Percentiles rank a stretch among this genome's conserved stretches.
phyloP scores from a whole-genome alignment of 192 early-diverging fungal species.

The Lobosporangium transversale region DNA sequence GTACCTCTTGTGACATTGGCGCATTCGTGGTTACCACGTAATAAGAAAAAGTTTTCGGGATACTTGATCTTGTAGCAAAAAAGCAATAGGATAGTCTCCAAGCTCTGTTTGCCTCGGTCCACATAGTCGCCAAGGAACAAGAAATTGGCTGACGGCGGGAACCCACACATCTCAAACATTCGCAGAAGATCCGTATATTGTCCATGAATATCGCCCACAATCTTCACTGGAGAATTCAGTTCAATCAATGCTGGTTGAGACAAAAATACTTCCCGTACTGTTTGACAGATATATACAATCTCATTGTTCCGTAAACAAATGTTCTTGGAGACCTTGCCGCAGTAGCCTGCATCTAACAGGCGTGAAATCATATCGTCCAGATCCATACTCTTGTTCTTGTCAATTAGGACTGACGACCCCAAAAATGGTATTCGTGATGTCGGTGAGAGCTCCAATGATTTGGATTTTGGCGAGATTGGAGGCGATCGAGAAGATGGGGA shows the following conservation, averaged over 20 bases:
- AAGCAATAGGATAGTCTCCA: conserved; percentile 94
- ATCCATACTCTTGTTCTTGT: conserved; percentile 52
- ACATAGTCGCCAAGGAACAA: conserved; percentile 97
- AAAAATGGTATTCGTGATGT: conserved; percentile 42
- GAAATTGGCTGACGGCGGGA: conserved; percentile 91
- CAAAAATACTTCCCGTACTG: conserved; percentile 89
- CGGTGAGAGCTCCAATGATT: conserved; percentile 36
- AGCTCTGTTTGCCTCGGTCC: conserved; percentile 93
- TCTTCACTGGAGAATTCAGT: conserved; percentile 80
- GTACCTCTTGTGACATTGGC: conserved; percentile 90
- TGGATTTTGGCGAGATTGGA: conserved; percentile 24
- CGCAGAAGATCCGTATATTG: conserved; percentile 94
- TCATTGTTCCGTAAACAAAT: conserved; percentile 88
- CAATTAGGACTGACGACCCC: conserved; percentile 17
- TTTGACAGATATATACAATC: conserved; percentile 85
- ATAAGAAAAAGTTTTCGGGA: conserved; percentile 96
- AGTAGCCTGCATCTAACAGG: conserved; percentile 81
- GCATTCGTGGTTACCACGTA: conserved; percentile 97
- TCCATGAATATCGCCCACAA: conserved; percentile 94
- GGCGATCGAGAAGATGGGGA: conserved; percentile 16
- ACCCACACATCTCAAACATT: conserved; percentile 94
- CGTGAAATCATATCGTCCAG: conserved; percentile 91
- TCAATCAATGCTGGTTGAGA: conserved; percentile 86
- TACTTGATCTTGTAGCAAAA: conserved; percentile 98
- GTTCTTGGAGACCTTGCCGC: conserved; percentile 76